A percentile compares a stretch with the other conserved stretches of the same genome.
Conservation (phyloP, 495 filamentous ascomycete genomes). For the Cercophora scortea region DNA sequence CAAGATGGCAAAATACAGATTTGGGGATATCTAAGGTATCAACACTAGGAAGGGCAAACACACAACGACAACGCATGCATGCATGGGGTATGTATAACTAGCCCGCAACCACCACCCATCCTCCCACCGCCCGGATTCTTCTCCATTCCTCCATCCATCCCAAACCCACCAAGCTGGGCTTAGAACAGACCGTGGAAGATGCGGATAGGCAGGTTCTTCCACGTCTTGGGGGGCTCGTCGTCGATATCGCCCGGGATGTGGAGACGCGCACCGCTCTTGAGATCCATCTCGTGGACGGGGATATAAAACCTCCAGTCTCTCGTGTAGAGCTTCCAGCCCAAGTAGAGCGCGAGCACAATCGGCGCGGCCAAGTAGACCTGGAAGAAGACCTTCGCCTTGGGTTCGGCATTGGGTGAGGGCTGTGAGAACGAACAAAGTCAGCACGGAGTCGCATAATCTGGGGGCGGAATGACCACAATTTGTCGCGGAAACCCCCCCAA, state of each 20-base stretch:
- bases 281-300: slow-evolving; percentile 28
- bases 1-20: too few species aligned
- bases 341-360: slow-evolving; percentile 43
- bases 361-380: slow-evolving; percentile 52
- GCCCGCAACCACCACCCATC: too few species aligned
- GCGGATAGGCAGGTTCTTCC: slow-evolving; percentile 24
- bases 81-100: too few species aligned
- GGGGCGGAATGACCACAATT: too few species aligned
- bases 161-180: neutral
- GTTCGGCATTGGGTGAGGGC: slow-evolving; percentile 45
- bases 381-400: slow-evolving; percentile 55
- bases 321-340: slow-evolving; percentile 43
- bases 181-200: slow-evolving; percentile 26
- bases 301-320: slow-evolving; percentile 67
- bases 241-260: slow-evolving; percentile 14
- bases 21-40: too few species aligned
- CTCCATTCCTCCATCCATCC: too few species aligned
- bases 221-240: slow-evolving; percentile 17
- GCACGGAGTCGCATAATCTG: too few species aligned
- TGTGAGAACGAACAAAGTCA: slow-evolving; percentile 3
- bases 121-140: too few species aligned
- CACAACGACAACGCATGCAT: too few species aligned
- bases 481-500: too few species aligned
- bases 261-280: slow-evolving; percentile 23
- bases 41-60: too few species aligned